Percentiles rank a stretch among this genome's conserved stretches.
These are phyloP conservation scores for Orbilia oligospora DNA, from an alignment of 2,329 filamentous ascomycete genomes.

Conservation along the genomic window DNA sequence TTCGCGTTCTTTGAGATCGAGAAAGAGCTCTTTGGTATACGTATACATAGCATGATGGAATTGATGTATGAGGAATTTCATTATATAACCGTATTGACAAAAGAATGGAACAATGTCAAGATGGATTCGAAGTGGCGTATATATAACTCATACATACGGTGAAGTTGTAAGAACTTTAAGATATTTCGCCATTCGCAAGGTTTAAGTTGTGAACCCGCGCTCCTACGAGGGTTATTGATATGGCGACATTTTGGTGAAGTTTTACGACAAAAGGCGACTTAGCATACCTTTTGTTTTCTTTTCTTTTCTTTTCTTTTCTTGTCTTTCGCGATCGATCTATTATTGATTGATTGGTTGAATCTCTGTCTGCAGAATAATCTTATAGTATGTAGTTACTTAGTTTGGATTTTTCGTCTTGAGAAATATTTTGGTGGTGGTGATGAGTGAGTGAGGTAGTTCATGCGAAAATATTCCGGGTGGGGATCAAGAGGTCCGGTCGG, in stretches of 20 bases:
- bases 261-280: conserved; percentile 8
- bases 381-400: no score
- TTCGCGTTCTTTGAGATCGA: neutral
- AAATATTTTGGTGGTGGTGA: no score
- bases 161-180: no score
- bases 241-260: conserved; percentile 21
- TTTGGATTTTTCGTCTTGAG: no score
- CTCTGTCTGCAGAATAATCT: no score
- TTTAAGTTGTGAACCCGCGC: conserved; percentile 11
- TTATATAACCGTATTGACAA: neutral
- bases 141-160: neutral
- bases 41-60: no score
- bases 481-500: neutral
- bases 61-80: no score
- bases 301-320: no score
- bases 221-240: neutral
- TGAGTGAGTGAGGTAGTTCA: no score
- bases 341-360: neutral
- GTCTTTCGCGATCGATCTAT: neutral
- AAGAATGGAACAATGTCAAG: neutral
- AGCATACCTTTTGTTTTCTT: no score
- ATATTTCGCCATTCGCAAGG: conserved; percentile 19
- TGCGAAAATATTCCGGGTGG: conserved; percentile 36
- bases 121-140: neutral
- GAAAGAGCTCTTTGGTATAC: no score